Base-by-base conservation (phyloP, 257 asterid genomes). In the Primulina eburnea region DNA sequence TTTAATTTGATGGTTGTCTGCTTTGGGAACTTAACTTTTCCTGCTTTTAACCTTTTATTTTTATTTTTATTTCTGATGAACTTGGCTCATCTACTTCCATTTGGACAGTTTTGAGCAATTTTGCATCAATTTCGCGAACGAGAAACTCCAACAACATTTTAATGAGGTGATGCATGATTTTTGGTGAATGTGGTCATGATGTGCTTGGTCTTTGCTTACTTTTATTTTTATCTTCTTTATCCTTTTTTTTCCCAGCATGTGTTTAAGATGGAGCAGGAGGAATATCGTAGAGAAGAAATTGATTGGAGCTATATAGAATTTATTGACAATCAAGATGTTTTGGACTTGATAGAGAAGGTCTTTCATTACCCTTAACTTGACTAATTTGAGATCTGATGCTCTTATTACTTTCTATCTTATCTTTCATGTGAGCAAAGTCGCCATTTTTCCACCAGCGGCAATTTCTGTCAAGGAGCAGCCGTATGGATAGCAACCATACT, bases 241-340 rank as follows among this genome's bases (percentile, higher is more conserved):
- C 60, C 40, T 76, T 59, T 61, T 78, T 62, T 63, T 79, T 79
- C 85, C 69, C 93, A 94, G 99, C 97, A 94, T 56, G 99, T 94
- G 60, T 94, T 94, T 80, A 94, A 94, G 92, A 94, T 94, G 99
- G 99, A 94, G 90, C 99, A 94, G 83, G 99, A 94, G 83, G 99
- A 94, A 79, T 94, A 94, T 83, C 91, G 74, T 71, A 89, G 74
- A 79, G 99, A 94, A 82, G 87, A 80, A 80, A 94, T 94, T 76
- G 81, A 91, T 76, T 94, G 99, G 99, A 94, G 99, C 81, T 94
- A 94, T 78, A 94, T 94, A 68, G 99, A 94, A 78, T 94, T 89
- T 82, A 91, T 94, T 71, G 99, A 94, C 90, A 94, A 94, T 83
- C 99, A 94, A 78, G 99, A 94, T 86, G 99, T 94, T 78, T 75